phyloP scores from a whole-genome alignment of 23 red algal genomes.

The Cyanidiococcus yangmingshanensis region DNA sequence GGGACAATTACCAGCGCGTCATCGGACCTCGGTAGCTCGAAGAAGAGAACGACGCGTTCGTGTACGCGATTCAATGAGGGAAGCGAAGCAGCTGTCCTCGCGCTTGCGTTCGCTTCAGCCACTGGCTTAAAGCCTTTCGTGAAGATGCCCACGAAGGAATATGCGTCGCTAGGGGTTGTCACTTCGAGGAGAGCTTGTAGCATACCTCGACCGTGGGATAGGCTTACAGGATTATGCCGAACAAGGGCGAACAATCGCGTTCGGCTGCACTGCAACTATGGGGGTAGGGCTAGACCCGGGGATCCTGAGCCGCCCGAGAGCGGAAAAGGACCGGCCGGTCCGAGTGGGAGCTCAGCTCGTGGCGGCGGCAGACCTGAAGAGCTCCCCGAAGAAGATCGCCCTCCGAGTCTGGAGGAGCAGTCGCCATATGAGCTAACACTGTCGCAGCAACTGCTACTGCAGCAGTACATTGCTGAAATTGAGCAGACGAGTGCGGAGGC shows the following conservation, averaged over 20 bases:
- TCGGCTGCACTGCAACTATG: background rate
- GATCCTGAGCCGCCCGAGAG: background rate
- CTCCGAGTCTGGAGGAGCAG: background rate
- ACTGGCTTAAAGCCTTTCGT: background rate
- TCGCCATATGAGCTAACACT: constrained; percentile 51
- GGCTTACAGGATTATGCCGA: too few species aligned
- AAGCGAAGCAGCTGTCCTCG: background rate
- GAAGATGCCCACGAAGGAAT: background rate
- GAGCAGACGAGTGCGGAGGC: constrained; percentile 45
- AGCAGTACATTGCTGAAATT: constrained; percentile 71
- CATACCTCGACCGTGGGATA: too few species aligned
- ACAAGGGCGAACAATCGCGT: too few species aligned
- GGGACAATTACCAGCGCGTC: background rate
- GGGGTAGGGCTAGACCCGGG: background rate
- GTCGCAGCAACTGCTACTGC: constrained; percentile 71
- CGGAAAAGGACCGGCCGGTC: background rate
- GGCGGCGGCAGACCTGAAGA: constrained; percentile 1
- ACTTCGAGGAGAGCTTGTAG: too few species aligned
- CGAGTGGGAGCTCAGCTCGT: background rate
- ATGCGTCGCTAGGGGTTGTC: too few species aligned
- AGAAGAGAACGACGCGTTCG: background rate
- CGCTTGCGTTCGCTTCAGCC: background rate
- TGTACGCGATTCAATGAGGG: background rate
- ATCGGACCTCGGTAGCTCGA: background rate
- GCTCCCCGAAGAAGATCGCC: constrained; percentile 12